A percentile compares a stretch with the other conserved stretches of the same genome.
Evolutionary conservation across 345 rosid species (phyloP).

Genomic region (Salix suchowensis): DNA sequence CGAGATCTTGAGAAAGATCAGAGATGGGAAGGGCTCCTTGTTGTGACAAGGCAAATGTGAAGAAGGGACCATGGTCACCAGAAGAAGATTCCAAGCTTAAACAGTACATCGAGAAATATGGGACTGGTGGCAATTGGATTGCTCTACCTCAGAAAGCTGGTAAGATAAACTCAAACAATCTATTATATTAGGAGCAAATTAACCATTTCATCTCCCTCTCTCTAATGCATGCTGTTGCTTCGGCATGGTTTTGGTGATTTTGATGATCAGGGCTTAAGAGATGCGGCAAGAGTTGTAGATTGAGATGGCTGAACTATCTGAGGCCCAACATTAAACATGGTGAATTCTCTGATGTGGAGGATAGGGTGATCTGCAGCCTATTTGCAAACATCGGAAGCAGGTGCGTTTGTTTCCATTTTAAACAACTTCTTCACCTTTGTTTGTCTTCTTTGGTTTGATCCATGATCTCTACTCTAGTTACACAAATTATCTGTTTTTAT

Average conservation of each 20-base stretch:
- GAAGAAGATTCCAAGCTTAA: slow-evolving; percentile 91
- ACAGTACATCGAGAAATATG: slow-evolving; percentile 71
- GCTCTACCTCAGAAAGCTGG: slow-evolving; percentile 94
- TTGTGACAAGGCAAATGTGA: slow-evolving; percentile 92
- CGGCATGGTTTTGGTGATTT: slow-evolving; percentile 1
- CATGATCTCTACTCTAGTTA: not conserved
- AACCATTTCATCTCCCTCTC: not conserved
- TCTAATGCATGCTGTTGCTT: not conserved
- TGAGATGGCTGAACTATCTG: slow-evolving; percentile 94
- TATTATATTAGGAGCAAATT: too few species aligned
- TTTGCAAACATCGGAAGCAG: slow-evolving; percentile 93
- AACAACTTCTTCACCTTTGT: not conserved
- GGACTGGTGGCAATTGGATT: slow-evolving; percentile 94
- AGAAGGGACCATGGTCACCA: slow-evolving; percentile 96
- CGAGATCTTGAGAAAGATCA: slow-evolving; percentile 5
- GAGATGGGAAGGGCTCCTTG: slow-evolving; percentile 96
- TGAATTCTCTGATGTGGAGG: slow-evolving; percentile 82
- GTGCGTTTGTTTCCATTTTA: slow-evolving; percentile 26
- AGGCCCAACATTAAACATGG: slow-evolving; percentile 96
- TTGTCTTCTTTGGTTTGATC: not conserved
- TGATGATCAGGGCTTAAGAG: slow-evolving; percentile 62
- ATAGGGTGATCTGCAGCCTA: slow-evolving; percentile 64
- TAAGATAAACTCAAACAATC: slow-evolving; percentile 15
- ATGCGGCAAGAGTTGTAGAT: slow-evolving; percentile 96
- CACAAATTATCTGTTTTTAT: not conserved